Evolutionary conservation across 345 rosid species (phyloP).

Genomic region (sweet orange (Citrus sinensis)): DVS_A1.0 CM039161.1:3251001-3251500

Average conservation of each 20-base stretch:
- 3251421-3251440: neutral
- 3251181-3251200: neutral
- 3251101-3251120: neutral
- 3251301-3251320: neutral
- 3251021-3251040: neutral
- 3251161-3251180: neutral
- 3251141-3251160: neutral
- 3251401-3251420: neutral
- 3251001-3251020: too few species aligned
- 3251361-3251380: too few species aligned
- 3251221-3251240: neutral
- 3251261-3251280: neutral
- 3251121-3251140: neutral
- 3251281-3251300: neutral
- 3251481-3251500: too few species aligned
- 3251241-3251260: neutral
- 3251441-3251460: too few species aligned
- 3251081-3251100: neutral
- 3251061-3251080: neutral
- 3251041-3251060: neutral
- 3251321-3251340: neutral
- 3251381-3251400: too few species aligned
- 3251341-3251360: neutral
- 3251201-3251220: neutral
- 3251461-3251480: too few species aligned